A percentile compares a stretch with the other conserved stretches of the same genome.
These are phyloP conservation scores for Penicillium bialowiezense DNA, from an alignment of 495 filamentous ascomycete genomes.

Conservation along the genomic window DNA sequence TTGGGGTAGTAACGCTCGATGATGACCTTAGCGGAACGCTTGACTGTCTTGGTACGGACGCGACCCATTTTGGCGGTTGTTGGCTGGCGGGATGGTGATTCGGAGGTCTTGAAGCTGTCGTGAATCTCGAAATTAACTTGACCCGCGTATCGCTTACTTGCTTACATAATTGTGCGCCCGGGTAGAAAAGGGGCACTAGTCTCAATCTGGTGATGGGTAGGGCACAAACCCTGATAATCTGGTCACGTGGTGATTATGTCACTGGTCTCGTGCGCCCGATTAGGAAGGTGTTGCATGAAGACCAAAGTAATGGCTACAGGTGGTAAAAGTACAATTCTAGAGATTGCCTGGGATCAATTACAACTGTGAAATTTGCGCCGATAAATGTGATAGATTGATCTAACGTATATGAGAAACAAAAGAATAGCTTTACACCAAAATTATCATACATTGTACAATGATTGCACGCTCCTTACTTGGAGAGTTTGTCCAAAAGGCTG, in stretches of 20 bases:
- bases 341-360: no score
- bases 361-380: neutral
- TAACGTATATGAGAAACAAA: conserved; percentile 29
- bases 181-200: conserved; percentile 33
- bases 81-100: conserved; percentile 38
- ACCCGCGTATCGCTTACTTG: conserved; percentile 31
- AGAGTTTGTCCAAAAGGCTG: conserved; percentile 31
- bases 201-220: no score
- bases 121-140: conserved; percentile 14
- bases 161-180: no score
- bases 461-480: conserved; percentile 4
- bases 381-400: conserved; percentile 18
- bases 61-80: conserved; percentile 89
- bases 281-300: no score
- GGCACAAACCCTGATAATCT: no score
- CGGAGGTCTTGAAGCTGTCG: conserved; percentile 5
- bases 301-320: no score
- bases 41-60: conserved; percentile 98
- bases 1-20: conserved; percentile 99
- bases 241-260: no score
- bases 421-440: conserved; percentile 33
- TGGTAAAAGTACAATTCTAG: no score
- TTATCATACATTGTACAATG: conserved; percentile 40
- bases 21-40: conserved; percentile 99
- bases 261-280: no score